These are phyloP conservation scores for Hypoxylon intermedium DNA, from an alignment of 495 filamentous ascomycete genomes.

Conservation along the genomic window DNA sequence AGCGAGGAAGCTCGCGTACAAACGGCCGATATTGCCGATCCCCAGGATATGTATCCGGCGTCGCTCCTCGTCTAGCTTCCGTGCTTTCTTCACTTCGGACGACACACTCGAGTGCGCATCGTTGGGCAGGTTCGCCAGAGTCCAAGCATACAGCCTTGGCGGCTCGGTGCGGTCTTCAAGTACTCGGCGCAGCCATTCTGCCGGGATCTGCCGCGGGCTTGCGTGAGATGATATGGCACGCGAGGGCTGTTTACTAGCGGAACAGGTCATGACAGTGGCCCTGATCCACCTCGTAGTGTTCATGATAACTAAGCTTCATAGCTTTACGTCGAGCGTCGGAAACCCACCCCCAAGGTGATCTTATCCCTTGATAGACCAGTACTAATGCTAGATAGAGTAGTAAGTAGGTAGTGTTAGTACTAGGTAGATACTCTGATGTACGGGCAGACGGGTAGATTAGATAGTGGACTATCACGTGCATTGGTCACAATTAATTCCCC, in stretches of 20 bases:
- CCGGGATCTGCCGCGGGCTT: constrained; percentile 1
- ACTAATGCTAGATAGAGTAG: no score
- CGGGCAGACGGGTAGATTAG: no score
- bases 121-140: constrained; percentile 30
- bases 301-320: background rate
- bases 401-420: no score
- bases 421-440: no score
- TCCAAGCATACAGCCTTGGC: constrained; percentile 46
- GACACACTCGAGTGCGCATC: background rate
- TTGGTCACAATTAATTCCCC: no score
- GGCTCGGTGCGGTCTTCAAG: constrained; percentile 26
- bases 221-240: constrained; percentile 3
- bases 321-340: background rate
- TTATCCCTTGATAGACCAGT: no score
- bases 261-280: background rate
- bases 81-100: background rate
- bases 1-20: constrained; percentile 48
- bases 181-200: constrained; percentile 35
- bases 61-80: constrained; percentile 2
- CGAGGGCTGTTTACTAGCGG: background rate
- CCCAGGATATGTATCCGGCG: constrained; percentile 57
- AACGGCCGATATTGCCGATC: constrained; percentile 61
- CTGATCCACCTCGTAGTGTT: constrained; percentile 11
- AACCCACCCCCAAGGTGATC: no score
- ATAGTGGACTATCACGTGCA: no score